Evolutionary conservation across 495 filamentous ascomycete genomes (phyloP).

Genomic region (Tetracladium setigerum): DNA sequence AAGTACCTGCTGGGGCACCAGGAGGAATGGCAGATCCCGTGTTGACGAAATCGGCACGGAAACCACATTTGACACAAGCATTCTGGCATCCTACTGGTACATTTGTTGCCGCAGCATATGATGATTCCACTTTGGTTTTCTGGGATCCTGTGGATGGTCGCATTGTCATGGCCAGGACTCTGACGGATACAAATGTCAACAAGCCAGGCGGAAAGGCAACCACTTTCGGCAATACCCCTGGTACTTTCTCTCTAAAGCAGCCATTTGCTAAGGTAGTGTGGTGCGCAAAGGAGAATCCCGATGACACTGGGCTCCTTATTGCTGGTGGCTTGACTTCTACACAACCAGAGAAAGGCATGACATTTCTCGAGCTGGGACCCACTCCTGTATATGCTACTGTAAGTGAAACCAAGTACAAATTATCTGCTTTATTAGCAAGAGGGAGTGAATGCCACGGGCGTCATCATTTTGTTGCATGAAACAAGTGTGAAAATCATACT

Average conservation of each 20-base stretch:
- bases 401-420: too few species aligned
- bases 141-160: constrained; percentile 94
- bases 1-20: constrained; percentile 72
- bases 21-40: constrained; percentile 59
- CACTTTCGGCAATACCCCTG: constrained; percentile 25
- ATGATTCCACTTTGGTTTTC: constrained; percentile 82
- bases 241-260: constrained; percentile 48
- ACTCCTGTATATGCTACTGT: constrained; percentile 81
- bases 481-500: too few species aligned
- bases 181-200: constrained; percentile 65
- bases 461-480: too few species aligned
- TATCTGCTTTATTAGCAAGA: too few species aligned
- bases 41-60: constrained; percentile 42
- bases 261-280: constrained; percentile 74
- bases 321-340: constrained; percentile 67
- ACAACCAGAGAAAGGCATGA: constrained; percentile 63
- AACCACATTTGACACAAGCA: constrained; percentile 66
- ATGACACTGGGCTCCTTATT: constrained; percentile 84
- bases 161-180: constrained; percentile 72
- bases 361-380: constrained; percentile 78
- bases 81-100: constrained; percentile 94
- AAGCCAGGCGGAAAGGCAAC: constrained; percentile 31
- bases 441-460: too few species aligned
- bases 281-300: constrained; percentile 77
- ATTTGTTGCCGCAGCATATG: constrained; percentile 80